Evolutionary conservation across 2,329 filamentous ascomycete genomes (phyloP), one percentile per base, ranked within the genome.

Genomic region (Colletotrichum aenigma): DNA sequence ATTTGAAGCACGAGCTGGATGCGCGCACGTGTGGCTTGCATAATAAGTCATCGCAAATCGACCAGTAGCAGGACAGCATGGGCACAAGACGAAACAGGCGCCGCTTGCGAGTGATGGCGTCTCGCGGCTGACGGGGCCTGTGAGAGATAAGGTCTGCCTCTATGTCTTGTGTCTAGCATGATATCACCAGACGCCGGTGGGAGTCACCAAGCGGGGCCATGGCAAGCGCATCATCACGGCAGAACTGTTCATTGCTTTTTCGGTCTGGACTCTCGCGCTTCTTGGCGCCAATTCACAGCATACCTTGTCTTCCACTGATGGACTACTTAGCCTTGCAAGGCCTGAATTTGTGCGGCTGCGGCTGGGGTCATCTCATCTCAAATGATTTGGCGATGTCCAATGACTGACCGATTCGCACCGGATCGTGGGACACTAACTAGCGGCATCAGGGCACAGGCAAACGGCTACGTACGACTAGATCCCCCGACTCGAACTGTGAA

Each of bases 131-230:
- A 13, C 0, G 10, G 18, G 30, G 0, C 15, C 16, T 18, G 36
- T 24, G 13, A 32, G 10, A 13, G 4, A 7, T 21, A 6, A 7
- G 2, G 10, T 7, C 10, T 3, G 2, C 7, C 6, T 21, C n/a
- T 3, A 7, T 1, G 0, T 3, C n/a, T 4, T 0, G n/a, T 21
- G 6, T 21, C n/a, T 48, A 3, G 1, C n/a, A 1, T 1, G 4
- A 0, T 3, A 21, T 13, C 1, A 1, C 43, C 43, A 21, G 1
- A 13, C 43, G 43, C 43, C 43, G n/a, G 1, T 13, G 1, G 43
- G 1, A 48, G 43, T n/a, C n/a, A 0, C 10, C 6, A 52, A 21
- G 43, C 43, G 43, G n/a, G 2, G 10, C 21, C n/a, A 52, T 21
- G 43, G 21, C n/a, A 4, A 13, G 6, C 6, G 6, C 43, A 21